Base-by-base conservation (phyloP, 2,329 filamentous ascomycete species). In the Plectosphaerella cucumerina region DNA sequence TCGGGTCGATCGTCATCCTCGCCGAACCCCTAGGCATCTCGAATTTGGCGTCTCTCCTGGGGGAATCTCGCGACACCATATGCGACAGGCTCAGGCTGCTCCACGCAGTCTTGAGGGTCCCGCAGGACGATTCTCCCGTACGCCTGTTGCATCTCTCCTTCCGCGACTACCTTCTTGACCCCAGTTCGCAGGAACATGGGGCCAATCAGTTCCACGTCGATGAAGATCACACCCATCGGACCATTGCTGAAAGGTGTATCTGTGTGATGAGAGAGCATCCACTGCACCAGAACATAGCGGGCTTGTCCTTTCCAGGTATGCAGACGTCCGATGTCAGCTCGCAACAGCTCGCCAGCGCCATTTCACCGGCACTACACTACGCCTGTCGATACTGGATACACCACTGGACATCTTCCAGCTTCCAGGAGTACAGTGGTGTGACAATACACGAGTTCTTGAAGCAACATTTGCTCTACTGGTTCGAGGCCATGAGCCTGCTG, bases 401-500 rank as follows among this genome's bases (percentile, higher is more conserved):
- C n/a, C 70, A 74, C 49, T 49, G 60, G 11, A 51, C 61, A 53
- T 50, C 62, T 34, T 63, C 61, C 54, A 55, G 52, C 44, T 31
- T 50, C 48, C 54, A 54, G 44, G 60, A 63, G 46, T 53, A 47
- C 53, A 59, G 67, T 54, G 51, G 56, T 21, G 59, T 62, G 44
- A 20, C 56, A 23, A 60, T 63, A 6, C 54, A 71, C 47, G 1
- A 47, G 1, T 76, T 76, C 53, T 56, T 76, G 5, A 52, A 59
- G 12, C 10, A 53, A 14, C 65, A 73, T 55, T 60, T 74, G 47
- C 68, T 75, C 3, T 59, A 75, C 48, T 74, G 69, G 71, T 53
- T 74, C 1, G 70, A 74, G 56, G 66, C 63, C 6, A 55, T 73
- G 18, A 65, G 65, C 44, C 53, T 70, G 8, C 57, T 72, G 35